Evolutionary conservation across 106 monocot species (phyloP).

Genomic region (Ottelia alismoides): DNA sequence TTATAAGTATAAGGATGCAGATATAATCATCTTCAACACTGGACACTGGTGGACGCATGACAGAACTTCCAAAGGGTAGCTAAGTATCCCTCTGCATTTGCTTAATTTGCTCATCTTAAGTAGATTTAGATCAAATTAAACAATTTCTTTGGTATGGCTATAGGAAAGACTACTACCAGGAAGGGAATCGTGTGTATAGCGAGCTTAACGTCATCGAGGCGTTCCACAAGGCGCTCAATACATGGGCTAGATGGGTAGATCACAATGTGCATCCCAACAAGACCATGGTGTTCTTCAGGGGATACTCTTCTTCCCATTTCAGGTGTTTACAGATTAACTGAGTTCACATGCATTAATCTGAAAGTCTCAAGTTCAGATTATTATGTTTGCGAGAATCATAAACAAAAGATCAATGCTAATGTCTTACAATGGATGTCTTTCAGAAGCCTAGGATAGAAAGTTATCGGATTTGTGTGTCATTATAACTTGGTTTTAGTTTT

Average conservation of each 20-base stretch:
- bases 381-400: background rate
- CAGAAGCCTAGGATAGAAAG: background rate
- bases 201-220: constrained; percentile 21
- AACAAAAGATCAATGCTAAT: background rate
- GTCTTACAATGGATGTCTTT: background rate
- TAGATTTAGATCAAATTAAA: background rate
- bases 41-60: constrained; percentile 34
- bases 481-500: too few relatives aligned
- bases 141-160: background rate
- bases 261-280: constrained; percentile 10
- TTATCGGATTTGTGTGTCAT: too few relatives aligned
- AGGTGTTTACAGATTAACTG: constrained; percentile 4
- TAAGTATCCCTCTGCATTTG: background rate
- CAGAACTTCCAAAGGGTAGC: constrained; percentile 39
- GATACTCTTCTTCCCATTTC: constrained; percentile 41
- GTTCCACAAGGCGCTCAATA: constrained; percentile 27
- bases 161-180: constrained; percentile 46
- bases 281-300: constrained; percentile 30
- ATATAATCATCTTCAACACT: constrained; percentile 20
- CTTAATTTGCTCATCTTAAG: background rate
- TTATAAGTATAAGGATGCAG: constrained; percentile 10
- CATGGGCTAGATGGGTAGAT: constrained; percentile 39
- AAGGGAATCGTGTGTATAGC: constrained; percentile 24
- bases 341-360: background rate
- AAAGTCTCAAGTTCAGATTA: background rate